Evolutionary conservation across 805 yeast genomes (phyloP).

Genomic region (Maudiozyma turicensis): DNA sequence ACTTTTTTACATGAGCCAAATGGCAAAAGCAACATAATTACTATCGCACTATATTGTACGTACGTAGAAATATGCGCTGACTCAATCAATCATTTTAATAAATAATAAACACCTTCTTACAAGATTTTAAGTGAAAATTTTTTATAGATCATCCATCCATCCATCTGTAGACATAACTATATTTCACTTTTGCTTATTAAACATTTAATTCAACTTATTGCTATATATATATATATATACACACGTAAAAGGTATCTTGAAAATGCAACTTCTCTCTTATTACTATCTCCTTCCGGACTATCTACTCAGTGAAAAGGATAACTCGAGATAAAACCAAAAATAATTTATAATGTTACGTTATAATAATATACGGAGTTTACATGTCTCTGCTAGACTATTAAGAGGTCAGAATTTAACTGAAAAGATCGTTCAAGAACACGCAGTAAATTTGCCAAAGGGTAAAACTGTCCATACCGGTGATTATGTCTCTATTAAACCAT

Average conservation of each 20-base stretch:
- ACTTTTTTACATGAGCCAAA: no score
- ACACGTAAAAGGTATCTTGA: background rate
- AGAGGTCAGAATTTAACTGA: constrained; percentile 78
- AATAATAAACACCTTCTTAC: no score
- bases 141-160: background rate
- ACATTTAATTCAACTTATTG: background rate
- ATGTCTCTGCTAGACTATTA: constrained; percentile 10
- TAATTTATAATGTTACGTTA: constrained; percentile 16
- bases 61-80: no score
- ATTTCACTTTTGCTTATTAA: background rate
- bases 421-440: constrained; percentile 87
- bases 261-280: background rate
- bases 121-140: no score
- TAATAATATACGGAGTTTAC: constrained; percentile 14
- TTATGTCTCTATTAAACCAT: constrained; percentile 88
- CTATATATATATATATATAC: background rate
- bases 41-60: no score
- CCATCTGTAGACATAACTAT: background rate
- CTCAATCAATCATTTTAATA: no score
- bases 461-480: constrained; percentile 83
- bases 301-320: background rate
- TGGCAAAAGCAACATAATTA: no score
- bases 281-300: background rate
- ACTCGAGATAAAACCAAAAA: background rate
- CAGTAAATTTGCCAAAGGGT: constrained; percentile 71